These are phyloP conservation scores for Colletotrichum viniferum DNA, from an alignment of 2,329 filamentous ascomycete genomes.

Conservation along the genomic window DNA sequence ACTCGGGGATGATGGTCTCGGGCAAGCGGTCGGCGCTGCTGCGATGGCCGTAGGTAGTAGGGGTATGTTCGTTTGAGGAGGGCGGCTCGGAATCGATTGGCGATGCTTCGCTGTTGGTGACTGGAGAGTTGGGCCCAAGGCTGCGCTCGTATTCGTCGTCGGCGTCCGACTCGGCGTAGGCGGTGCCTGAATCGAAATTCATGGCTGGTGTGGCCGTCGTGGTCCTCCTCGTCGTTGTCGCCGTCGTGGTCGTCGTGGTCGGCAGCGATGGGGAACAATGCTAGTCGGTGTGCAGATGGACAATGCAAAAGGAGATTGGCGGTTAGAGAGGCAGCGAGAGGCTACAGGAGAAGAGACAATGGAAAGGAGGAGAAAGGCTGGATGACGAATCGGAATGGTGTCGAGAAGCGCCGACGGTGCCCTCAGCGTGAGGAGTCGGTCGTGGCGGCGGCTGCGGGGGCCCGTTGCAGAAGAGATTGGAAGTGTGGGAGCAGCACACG, in stretches of 20 bases:
- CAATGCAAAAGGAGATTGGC: background rate
- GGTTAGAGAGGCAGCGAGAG: background rate
- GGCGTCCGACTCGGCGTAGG: slow-evolving; percentile 80
- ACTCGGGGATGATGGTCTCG: slow-evolving; percentile 78
- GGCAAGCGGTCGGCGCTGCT: slow-evolving; percentile 69
- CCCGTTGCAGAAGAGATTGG: slow-evolving; percentile 20
- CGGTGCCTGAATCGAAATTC: slow-evolving; percentile 69
- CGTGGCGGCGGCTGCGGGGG: slow-evolving; percentile 18
- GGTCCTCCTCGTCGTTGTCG: background rate
- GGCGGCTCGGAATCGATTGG: slow-evolving; percentile 75
- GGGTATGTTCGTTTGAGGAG: slow-evolving; percentile 75
- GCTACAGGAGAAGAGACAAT: background rate
- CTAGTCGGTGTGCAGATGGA: background rate
- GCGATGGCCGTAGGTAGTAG: slow-evolving; percentile 76
- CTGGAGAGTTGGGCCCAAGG: slow-evolving; percentile 69
- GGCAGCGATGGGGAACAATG: background rate
- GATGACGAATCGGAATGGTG: slow-evolving; percentile 6
- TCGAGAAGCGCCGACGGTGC: slow-evolving; percentile 12
- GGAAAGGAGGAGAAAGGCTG: background rate
- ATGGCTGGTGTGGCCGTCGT: slow-evolving; percentile 36
- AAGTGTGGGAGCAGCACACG: background rate
- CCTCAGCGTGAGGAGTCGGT: slow-evolving; percentile 13
- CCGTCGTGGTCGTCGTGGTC: background rate
- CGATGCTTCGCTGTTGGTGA: slow-evolving; percentile 71
- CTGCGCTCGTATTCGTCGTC: slow-evolving; percentile 85